Percentiles rank a stretch among this genome's conserved stretches.
phyloP scores from a whole-genome alignment of 306 rosid species.

The Quercus variabilis region DNA sequence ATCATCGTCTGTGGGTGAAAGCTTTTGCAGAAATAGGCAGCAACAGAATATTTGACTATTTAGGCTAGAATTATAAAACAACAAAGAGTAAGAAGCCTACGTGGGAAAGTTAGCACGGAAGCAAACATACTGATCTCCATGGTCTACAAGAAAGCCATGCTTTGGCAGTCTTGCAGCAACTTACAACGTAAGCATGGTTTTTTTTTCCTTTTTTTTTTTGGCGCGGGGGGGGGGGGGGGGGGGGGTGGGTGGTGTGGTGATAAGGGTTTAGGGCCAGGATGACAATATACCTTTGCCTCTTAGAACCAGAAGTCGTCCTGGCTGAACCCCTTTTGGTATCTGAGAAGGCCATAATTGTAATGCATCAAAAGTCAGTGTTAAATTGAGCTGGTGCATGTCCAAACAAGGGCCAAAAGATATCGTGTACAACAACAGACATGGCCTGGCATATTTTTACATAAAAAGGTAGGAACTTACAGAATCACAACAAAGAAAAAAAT shows the following conservation, averaged over 20 bases:
- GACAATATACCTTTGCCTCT: slow-evolving; percentile 77
- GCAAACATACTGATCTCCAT: slow-evolving; percentile 87
- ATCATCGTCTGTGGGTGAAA: not conserved
- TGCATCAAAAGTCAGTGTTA: slow-evolving; percentile 23
- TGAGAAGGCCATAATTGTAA: slow-evolving; percentile 37
- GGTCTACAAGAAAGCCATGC: slow-evolving; percentile 53
- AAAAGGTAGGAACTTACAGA: not conserved
- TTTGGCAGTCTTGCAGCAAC: slow-evolving; percentile 56
- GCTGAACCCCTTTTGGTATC: slow-evolving; percentile 95
- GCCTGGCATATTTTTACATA: not conserved
- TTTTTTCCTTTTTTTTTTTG: not conserved
- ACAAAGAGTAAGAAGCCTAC: slow-evolving; percentile 33
- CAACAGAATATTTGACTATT: not conserved
- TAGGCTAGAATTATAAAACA: not conserved
- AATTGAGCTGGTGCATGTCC: not conserved
- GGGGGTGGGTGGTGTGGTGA: too few species aligned
- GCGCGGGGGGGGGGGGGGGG: not conserved
- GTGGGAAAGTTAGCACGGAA: slow-evolving; percentile 70
- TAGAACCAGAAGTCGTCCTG: slow-evolving; percentile 70
- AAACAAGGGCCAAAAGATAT: not conserved
- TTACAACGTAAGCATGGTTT: not conserved
- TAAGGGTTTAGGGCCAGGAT: slow-evolving; percentile 14
- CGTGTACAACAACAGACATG: not conserved
- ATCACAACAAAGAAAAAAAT: too few species aligned
- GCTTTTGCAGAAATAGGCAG: not conserved